Conservation (phyloP, 306 rosid species). For the Castanea mollissima region DNA sequence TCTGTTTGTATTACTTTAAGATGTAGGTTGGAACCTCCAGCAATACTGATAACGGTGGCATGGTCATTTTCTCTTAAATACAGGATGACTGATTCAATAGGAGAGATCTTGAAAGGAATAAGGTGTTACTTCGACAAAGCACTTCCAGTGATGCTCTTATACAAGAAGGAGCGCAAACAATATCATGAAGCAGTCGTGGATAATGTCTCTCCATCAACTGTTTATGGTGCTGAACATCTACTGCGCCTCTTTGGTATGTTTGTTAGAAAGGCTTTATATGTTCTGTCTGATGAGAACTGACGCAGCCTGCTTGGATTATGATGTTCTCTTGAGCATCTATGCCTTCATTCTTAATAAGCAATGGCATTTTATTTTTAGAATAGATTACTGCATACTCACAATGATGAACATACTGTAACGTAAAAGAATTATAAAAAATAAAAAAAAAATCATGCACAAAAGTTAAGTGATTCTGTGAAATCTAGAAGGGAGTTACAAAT, state of each 20-base stretch:
- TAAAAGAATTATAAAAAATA: too few species aligned
- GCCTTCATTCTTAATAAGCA: too few species aligned
- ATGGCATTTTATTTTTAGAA: too few species aligned
- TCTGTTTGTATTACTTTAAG: not conserved
- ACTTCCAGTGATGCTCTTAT: slow-evolving; percentile 82
- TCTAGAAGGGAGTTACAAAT: too few species aligned
- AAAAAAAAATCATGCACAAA: too few species aligned
- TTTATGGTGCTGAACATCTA: slow-evolving; percentile 96
- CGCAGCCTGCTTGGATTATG: not conserved
- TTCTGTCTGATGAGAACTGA: not conserved
- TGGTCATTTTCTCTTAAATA: slow-evolving; percentile 29
- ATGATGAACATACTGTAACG: too few species aligned
- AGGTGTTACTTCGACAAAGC: slow-evolving; percentile 93
- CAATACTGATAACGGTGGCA: slow-evolving; percentile 19
- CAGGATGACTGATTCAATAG: slow-evolving; percentile 71
- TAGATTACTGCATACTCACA: too few species aligned
- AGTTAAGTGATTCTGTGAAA: too few species aligned
- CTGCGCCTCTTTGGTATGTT: slow-evolving; percentile 89
- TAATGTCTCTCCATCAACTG: slow-evolving; percentile 70
- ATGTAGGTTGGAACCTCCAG: slow-evolving; percentile 14
- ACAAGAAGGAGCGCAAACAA: slow-evolving; percentile 89
- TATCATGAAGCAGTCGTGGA: slow-evolving; percentile 54
- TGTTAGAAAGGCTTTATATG: not conserved
- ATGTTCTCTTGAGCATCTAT: not conserved
- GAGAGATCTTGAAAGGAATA: slow-evolving; percentile 86